Evolutionary conservation across 768 basidiomycete genomes (phyloP).

Genomic region (Rubroboletus pulcherrimus): DNA sequence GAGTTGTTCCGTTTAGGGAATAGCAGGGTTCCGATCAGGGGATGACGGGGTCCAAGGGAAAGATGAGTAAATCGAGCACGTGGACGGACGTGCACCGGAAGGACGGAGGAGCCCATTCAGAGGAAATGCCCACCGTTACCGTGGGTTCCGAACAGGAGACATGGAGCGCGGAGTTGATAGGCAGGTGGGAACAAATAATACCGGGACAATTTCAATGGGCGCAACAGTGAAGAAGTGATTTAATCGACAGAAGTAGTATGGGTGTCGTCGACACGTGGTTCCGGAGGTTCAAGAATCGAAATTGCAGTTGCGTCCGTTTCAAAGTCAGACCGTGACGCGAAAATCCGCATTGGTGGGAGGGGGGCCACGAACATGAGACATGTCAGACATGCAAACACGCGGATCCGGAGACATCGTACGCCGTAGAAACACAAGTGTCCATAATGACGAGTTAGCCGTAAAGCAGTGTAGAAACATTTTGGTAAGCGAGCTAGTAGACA

Average conservation of each 20-base stretch:
- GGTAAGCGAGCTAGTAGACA: constrained; percentile 19
- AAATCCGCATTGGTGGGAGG: background rate
- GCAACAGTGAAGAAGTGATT: constrained; percentile 1
- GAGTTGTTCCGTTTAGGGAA: constrained; percentile 11
- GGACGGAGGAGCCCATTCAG: constrained; percentile 1
- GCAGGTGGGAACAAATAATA: background rate
- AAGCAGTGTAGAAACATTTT: constrained; percentile 10
- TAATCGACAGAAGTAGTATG: constrained; percentile 5
- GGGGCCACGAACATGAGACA: constrained; percentile 7
- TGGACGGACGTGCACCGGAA: background rate
- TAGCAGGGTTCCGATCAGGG: constrained; percentile 2
- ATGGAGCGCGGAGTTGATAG: background rate
- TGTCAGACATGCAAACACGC: constrained; percentile 10
- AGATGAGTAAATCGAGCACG: constrained; percentile 1
- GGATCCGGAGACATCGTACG: constrained; percentile 17
- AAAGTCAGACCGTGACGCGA: constrained; percentile 7
- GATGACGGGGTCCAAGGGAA: constrained; percentile 2
- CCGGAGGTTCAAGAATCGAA: constrained; percentile 25
- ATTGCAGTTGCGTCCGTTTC: constrained; percentile 21
- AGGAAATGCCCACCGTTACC: background rate
- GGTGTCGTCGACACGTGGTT: constrained; percentile 20
- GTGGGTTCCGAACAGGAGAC: constrained; percentile 16
- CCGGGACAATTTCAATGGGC: background rate
- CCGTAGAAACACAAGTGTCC: constrained; percentile 11
- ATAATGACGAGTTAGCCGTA: constrained; percentile 3